These are phyloP conservation scores for Amphicarpaea edgeworthii DNA, from an alignment of 306 rosid species.

Conservation along the genomic window DNA sequence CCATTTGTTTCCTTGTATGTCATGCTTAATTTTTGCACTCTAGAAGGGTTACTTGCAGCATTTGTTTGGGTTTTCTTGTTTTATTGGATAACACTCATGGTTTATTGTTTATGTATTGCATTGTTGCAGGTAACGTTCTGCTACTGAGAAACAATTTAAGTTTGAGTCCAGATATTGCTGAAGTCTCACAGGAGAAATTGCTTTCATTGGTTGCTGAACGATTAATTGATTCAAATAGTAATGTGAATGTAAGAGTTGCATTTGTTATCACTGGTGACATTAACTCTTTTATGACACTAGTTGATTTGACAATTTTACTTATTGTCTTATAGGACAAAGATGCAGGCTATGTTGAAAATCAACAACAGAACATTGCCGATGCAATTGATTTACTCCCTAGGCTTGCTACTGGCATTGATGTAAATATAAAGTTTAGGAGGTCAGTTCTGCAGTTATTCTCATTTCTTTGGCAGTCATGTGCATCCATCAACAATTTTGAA, in stretches of 20 bases:
- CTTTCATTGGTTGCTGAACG: constrained; percentile 91
- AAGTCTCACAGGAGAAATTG: constrained; percentile 95
- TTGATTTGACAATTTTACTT: constrained; percentile 37
- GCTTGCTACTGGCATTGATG: constrained; percentile 99
- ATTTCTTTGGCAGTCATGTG: constrained; percentile 27
- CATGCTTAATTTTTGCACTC: constrained; percentile 15
- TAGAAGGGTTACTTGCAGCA: constrained; percentile 18
- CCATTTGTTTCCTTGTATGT: neutral
- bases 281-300: constrained; percentile 36
- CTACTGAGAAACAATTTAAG: constrained; percentile 79
- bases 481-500: constrained; percentile 37
- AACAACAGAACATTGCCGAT: constrained; percentile 94
- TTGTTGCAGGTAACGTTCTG: constrained; percentile 86
- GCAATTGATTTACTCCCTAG: constrained; percentile 97
- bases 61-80: constrained; percentile 32
- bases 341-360: constrained; percentile 85
- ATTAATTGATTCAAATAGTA: constrained; percentile 87
- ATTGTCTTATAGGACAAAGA: constrained; percentile 76
- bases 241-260: constrained; percentile 68
- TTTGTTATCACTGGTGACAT: constrained; percentile 6
- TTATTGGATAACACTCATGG: neutral
- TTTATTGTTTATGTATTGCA: constrained; percentile 23
- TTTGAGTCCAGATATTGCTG: constrained; percentile 81
- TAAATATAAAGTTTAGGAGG: constrained; percentile 92
- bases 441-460: constrained; percentile 47